These are phyloP conservation scores for Eudorina sp. DNA, from an alignment of 139 green algal species.

Conservation along the genomic window DNA sequence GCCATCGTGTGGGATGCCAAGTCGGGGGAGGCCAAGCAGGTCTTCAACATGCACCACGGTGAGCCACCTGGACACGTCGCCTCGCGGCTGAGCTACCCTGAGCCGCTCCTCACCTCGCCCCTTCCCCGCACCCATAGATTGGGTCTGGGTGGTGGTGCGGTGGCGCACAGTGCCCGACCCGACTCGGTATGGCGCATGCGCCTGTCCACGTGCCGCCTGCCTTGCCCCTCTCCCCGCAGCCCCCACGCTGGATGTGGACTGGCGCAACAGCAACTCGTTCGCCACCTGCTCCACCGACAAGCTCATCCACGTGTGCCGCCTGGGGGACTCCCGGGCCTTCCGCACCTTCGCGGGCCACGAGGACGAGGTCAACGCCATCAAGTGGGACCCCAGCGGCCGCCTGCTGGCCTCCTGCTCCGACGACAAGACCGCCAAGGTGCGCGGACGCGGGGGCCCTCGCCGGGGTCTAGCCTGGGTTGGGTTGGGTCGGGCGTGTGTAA, in stretches of 20 bases:
- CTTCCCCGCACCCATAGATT: not conserved
- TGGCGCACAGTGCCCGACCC: too few relatives aligned
- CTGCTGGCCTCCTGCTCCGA: constrained; percentile 93
- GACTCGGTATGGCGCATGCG: too few relatives aligned
- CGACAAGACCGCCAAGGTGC: constrained; percentile 88
- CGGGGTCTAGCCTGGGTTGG: too few relatives aligned
- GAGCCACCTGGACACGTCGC: too few relatives aligned
- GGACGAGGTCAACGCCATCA: constrained; percentile 94
- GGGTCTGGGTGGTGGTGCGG: too few relatives aligned
- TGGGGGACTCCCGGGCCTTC: constrained; percentile 72
- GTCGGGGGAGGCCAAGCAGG: constrained; percentile 81
- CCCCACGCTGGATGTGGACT: constrained; percentile 93
- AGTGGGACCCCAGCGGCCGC: constrained; percentile 69
- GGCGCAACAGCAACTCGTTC: constrained; percentile 91
- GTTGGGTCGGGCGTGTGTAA: too few relatives aligned
- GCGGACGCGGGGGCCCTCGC: too few relatives aligned
- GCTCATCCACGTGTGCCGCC: constrained; percentile 88
- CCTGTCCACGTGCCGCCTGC: too few relatives aligned
- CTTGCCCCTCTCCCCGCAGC: constrained; percentile 54
- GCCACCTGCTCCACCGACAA: constrained; percentile 92
- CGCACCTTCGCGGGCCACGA: constrained; percentile 85
- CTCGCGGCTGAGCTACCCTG: not conserved
- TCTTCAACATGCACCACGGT: constrained; percentile 84
- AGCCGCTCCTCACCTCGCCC: not conserved
- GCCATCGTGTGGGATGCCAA: constrained; percentile 85